These are phyloP conservation scores for Populus nigra DNA, from an alignment of 345 rosid genomes.

Conservation along the genomic window DNA sequence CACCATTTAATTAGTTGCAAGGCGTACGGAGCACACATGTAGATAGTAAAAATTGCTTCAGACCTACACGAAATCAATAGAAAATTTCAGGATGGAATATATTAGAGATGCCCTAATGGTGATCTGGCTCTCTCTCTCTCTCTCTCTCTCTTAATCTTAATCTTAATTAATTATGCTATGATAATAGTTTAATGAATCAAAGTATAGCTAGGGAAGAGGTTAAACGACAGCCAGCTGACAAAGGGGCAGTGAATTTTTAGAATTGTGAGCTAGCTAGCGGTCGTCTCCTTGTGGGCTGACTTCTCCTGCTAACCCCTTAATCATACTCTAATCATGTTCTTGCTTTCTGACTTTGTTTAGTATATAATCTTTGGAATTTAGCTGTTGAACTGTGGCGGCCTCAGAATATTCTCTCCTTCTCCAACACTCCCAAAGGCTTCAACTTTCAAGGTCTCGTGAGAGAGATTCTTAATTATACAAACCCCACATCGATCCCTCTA, in stretches of 20 bases:
- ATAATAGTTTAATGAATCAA: background rate
- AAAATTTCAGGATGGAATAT: background rate
- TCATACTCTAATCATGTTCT: constrained; percentile 92
- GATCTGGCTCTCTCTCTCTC: background rate
- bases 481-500: constrained; percentile 5
- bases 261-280: constrained; percentile 51
- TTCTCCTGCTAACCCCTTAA: constrained; percentile 57
- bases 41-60: background rate
- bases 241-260: constrained; percentile 89
- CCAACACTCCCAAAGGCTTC: constrained; percentile 43
- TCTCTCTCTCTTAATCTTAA: too few species aligned
- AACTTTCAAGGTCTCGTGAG: constrained; percentile 42
- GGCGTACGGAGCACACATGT: background rate
- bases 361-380: constrained; percentile 57
- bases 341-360: constrained; percentile 49
- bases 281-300: constrained; percentile 92
- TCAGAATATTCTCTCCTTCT: constrained; percentile 86
- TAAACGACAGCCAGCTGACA: constrained; percentile 72
- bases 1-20: too few species aligned
- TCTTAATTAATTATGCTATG: background rate
- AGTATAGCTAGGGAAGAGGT: constrained; percentile 5
- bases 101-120: background rate
- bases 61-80: background rate
- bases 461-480: constrained; percentile 20
- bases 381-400: constrained; percentile 81